A percentile compares a stretch with the other conserved stretches of the same genome.
Conservation (phyloP, 2,329 filamentous ascomycete genomes). For the Hypoxylon sp. region DNA sequence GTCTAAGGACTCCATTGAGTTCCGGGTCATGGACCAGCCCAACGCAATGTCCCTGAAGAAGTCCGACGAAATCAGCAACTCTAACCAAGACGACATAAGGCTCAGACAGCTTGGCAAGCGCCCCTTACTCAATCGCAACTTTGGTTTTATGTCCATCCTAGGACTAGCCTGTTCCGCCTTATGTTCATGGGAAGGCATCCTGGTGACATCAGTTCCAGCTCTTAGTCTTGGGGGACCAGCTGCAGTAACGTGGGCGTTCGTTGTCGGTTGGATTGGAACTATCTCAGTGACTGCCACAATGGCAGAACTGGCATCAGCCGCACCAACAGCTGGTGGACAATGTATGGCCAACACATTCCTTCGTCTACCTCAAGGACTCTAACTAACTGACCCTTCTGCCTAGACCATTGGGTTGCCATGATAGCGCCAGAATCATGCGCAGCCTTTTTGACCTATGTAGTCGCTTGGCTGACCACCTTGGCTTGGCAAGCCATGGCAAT, state of each 20-base stretch:
- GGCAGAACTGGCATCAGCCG: constrained; percentile 46
- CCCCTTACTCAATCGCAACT: constrained; percentile 38
- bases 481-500: constrained; percentile 49
- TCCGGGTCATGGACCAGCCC: constrained; percentile 13
- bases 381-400: constrained; percentile 5
- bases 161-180: constrained; percentile 46
- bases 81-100: constrained; percentile 23
- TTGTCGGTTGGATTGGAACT: constrained; percentile 64
- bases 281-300: constrained; percentile 57
- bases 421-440: constrained; percentile 44
- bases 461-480: constrained; percentile 49
- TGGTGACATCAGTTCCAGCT: constrained; percentile 58
- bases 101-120: constrained; percentile 42
- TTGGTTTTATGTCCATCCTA: constrained; percentile 48
- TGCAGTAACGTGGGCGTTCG: constrained; percentile 67
- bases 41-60: background rate
- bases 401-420: constrained; percentile 50
- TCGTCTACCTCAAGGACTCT: constrained; percentile 9
- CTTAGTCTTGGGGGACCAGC: constrained; percentile 66
- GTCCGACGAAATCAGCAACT: background rate
- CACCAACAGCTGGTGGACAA: constrained; percentile 48
- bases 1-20: constrained; percentile 34
- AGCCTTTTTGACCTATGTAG: constrained; percentile 49
- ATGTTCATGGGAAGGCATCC: constrained; percentile 64
- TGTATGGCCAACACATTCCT: constrained; percentile 30